A percentile compares a stretch with the other conserved stretches of the same genome.
Evolutionary conservation across 148 eudicot genomes (phyloP).

Genomic region (Rheum nobile): DNA sequence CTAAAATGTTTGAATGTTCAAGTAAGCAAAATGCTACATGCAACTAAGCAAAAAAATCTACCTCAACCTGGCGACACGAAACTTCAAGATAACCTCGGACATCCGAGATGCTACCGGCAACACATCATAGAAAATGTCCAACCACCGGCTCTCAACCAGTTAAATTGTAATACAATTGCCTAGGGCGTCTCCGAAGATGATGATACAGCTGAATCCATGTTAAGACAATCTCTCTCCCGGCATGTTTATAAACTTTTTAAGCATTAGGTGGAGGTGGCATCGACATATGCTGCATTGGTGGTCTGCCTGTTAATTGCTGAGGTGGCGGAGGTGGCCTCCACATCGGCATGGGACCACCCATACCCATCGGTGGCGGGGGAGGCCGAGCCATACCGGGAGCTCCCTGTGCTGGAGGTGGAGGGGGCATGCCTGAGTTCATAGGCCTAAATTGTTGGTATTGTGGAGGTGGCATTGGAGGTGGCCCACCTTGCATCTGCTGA

Average conservation of each 20-base stretch:
- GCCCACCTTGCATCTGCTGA: slow-evolving; percentile 28
- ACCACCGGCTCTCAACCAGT: neutral
- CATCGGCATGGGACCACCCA: slow-evolving; percentile 35
- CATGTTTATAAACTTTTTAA: neutral
- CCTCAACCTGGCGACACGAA: neutral
- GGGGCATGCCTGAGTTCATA: slow-evolving; percentile 53
- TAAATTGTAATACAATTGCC: neutral
- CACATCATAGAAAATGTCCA: neutral
- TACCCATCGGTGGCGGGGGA: slow-evolving; percentile 42
- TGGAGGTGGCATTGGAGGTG: slow-evolving; percentile 39
- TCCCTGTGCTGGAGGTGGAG: slow-evolving; percentile 47
- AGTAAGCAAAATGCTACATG: neutral
- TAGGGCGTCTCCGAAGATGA: neutral
- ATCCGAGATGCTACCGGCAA: too few species aligned
- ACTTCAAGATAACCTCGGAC: neutral
- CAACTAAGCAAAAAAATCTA: neutral
- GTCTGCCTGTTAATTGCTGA: slow-evolving; percentile 45
- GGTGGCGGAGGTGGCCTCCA: slow-evolving; percentile 61
- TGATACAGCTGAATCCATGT: neutral
- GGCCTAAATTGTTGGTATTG: slow-evolving; percentile 56
- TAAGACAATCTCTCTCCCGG: neutral
- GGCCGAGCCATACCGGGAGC: slow-evolving; percentile 25
- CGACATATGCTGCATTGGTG: slow-evolving; percentile 47
- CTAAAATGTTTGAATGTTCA: neutral
- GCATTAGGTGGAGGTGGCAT: slow-evolving; percentile 42